A percentile compares a stretch with the other conserved stretches of the same genome.
Evolutionary conservation across 2,329 filamentous ascomycete genomes (phyloP).

Genomic region (Fusarium humuli): DNA sequence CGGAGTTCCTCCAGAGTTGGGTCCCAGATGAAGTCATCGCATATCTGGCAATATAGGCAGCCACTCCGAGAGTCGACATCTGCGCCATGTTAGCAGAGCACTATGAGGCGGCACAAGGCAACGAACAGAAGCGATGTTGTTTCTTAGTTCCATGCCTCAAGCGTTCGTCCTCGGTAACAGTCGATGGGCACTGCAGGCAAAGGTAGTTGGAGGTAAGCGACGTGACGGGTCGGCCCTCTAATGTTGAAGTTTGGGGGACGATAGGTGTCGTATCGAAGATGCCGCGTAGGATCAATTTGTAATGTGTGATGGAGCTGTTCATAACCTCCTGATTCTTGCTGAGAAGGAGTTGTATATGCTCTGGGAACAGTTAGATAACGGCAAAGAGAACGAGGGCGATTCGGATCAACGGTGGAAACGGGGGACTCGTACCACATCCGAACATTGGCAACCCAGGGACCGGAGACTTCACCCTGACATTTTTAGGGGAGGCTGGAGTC

Average conservation of each 20-base stretch:
- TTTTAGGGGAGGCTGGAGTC: slow-evolving; percentile 67
- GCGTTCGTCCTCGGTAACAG: slow-evolving; percentile 74
- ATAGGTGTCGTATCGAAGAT: slow-evolving; percentile 76
- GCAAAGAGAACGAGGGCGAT: slow-evolving; percentile 1
- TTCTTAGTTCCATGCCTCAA: slow-evolving; percentile 76
- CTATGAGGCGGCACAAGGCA: not conserved
- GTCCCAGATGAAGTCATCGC: slow-evolving; percentile 85
- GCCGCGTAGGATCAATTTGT: slow-evolving; percentile 76
- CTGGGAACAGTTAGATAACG: slow-evolving; percentile 58
- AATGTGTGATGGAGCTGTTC: slow-evolving; percentile 76
- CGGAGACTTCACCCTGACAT: slow-evolving; percentile 69
- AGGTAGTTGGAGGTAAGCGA: slow-evolving; percentile 76
- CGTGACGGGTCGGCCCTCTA: slow-evolving; percentile 68
- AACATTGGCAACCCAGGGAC: slow-evolving; percentile 70
- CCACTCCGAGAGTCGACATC: slow-evolving; percentile 83
- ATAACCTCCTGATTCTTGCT: slow-evolving; percentile 70
- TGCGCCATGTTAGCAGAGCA: slow-evolving; percentile 53
- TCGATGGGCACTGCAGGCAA: slow-evolving; percentile 78
- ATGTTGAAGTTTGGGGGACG: slow-evolving; percentile 72
- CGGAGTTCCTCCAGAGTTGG: slow-evolving; percentile 82
- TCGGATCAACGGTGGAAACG: slow-evolving; percentile 2
- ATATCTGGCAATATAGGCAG: slow-evolving; percentile 82
- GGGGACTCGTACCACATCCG: slow-evolving; percentile 68
- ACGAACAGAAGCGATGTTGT: slow-evolving; percentile 78
- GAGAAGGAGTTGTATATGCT: slow-evolving; percentile 78